phyloP scores from a whole-genome alignment of 2,329 filamentous ascomycete species.

The Aschersonia sp. region DNA sequence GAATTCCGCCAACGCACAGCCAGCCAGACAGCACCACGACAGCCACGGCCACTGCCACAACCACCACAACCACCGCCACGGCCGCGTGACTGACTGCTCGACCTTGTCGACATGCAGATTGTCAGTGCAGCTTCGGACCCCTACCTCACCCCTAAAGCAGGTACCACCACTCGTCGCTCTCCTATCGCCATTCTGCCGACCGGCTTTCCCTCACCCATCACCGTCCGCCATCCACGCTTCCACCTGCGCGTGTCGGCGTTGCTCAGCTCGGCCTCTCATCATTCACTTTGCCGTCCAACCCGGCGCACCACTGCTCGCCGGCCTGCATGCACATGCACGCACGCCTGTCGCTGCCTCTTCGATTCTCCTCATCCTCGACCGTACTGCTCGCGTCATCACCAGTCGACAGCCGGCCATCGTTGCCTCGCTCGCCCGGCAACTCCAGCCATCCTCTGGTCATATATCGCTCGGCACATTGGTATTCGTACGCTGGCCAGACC shows the following conservation, averaged over 20 bases:
- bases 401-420: neutral
- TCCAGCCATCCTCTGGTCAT: neutral
- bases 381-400: neutral
- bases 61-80: no score
- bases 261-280: neutral
- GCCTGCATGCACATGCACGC: neutral
- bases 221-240: neutral
- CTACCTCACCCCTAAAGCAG: neutral
- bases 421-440: neutral
- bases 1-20: no score
- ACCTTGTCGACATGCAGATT: neutral
- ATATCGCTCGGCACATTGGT: neutral
- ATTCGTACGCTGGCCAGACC: neutral
- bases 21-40: no score
- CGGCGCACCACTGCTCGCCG: neutral
- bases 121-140: neutral
- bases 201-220: neutral
- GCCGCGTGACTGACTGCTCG: no score
- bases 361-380: neutral
- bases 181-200: neutral
- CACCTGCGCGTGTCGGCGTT: neutral
- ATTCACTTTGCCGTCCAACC: neutral
- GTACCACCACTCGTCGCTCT: neutral
- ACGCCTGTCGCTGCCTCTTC: neutral
- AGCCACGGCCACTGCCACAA: no score